Evolutionary conservation across 2,329 filamentous ascomycete genomes (phyloP), one percentile per base, ranked within the genome.

Genomic region (Colletotrichum sp.): DNA sequence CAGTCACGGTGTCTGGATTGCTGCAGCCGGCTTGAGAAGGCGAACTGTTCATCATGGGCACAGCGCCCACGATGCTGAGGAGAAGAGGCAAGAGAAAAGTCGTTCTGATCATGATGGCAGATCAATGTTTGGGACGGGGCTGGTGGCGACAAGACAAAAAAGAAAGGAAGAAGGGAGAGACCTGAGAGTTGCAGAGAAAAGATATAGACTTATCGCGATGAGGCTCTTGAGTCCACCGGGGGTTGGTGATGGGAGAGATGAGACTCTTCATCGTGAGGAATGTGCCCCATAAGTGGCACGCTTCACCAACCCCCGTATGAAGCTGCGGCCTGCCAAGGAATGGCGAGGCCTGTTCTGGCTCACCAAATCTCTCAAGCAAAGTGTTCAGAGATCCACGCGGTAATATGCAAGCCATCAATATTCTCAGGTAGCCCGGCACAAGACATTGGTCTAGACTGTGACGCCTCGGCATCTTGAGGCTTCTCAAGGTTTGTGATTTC

Each of bases 51-150:
- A 59, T 55, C 33, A 34, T 54, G 6, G 70, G 70, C 21, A 73
- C 70, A 13, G 66, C 70, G 59, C 51, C 61, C 47, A 69, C 70
- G 16, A 70, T 29, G 47, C 58, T 59, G 43, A 73, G 59, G 51
- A 73, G n/a, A 8, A 73, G 70, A 36, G 61, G 67, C 21, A 71
- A 13, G 62, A 73, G 54, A 38, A 73, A 24, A 2, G n/a, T 27
- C 38, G 38, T 59, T 54, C 27, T 27, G 31, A 73, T 31, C 71
- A 73, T 73, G 58, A 11, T 70, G 43, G 31, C 36, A n/a, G 24
- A 33, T 38, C 16, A 36, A 18, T 59, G 59, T 33, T 16, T 70
- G 9, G 34, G 31, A 38, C 55, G 24, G 24, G 13, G 54, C 67
- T 65, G 34, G 70, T 59, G 43, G n/a, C 33, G 43, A 68, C 61